These are phyloP conservation scores for Paralagenidium karlingii DNA, from an alignment of 352 stramenopile genomes.

Conservation along the genomic window DNA sequence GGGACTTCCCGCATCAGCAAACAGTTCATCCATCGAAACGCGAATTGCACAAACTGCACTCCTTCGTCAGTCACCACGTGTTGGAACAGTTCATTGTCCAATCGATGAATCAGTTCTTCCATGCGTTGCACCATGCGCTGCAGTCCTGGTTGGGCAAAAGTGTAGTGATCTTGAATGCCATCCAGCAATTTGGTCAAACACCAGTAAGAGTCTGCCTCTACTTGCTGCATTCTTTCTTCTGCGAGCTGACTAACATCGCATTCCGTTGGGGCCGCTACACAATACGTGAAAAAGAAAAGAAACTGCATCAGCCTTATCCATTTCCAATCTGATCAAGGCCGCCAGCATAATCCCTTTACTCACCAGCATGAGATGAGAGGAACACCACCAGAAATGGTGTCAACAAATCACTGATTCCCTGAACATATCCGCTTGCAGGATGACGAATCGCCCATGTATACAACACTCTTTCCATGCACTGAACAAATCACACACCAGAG, in stretches of 20 bases:
- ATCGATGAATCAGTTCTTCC: constrained; percentile 94
- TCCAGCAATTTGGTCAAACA: constrained; percentile 98
- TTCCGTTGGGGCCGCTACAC: constrained; percentile 51
- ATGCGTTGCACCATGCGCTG: constrained; percentile 97
- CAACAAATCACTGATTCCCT: constrained; percentile 99
- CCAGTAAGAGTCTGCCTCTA: constrained; percentile 99
- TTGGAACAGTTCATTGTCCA: constrained; percentile 90
- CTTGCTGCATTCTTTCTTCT: constrained; percentile 49
- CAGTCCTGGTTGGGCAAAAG: constrained; percentile 94
- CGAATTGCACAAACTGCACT: constrained; percentile 98
- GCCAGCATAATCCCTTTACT: constrained; percentile 1
- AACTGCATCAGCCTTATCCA: background rate
- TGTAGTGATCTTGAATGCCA: constrained; percentile 99
- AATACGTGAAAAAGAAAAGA: background rate
- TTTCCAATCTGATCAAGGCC: constrained; percentile 1
- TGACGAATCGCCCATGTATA: constrained; percentile 99
- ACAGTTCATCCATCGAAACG: constrained; percentile 99
- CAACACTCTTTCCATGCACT: constrained; percentile 92
- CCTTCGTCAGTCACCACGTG: constrained; percentile 90
- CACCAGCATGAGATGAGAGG: constrained; percentile 74
- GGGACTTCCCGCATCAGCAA: constrained; percentile 96
- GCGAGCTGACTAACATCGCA: constrained; percentile 57
- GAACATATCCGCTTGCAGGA: constrained; percentile 97
- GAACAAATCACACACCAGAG: constrained; percentile 12
- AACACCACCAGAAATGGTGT: constrained; percentile 97